Conservation (phyloP, 768 basidiomycete genomes). For the Suillus placidus region DNA sequence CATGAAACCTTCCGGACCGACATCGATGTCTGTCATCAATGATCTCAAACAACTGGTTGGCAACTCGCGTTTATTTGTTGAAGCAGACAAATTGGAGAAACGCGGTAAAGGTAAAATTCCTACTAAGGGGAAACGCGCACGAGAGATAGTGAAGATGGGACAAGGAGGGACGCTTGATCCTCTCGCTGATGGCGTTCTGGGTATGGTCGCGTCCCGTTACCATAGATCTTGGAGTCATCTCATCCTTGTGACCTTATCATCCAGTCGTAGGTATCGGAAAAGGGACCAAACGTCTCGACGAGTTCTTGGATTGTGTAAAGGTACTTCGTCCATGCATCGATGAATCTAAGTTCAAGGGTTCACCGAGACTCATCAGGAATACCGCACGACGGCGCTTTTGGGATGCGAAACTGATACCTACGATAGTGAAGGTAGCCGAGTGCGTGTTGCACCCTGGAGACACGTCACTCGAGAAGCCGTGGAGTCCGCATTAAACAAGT, state of each 20-base stretch:
- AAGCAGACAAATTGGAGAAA: conserved; percentile 55
- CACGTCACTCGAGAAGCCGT: conserved; percentile 83
- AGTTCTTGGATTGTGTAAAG: conserved; percentile 90
- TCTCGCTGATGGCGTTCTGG: conserved; percentile 91
- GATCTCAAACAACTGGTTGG: conserved; percentile 79
- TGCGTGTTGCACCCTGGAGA: conserved; percentile 76
- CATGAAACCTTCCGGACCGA: conserved; percentile 88
- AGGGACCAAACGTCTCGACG: conserved; percentile 83
- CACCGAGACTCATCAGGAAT: conserved; percentile 62
- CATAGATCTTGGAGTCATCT: conserved; percentile 6
- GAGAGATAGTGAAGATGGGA: conserved; percentile 74
- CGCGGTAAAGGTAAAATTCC: conserved; percentile 48
- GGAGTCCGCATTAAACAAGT: conserved; percentile 66
- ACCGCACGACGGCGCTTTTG: conserved; percentile 85
- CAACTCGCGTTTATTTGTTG: conserved; percentile 77
- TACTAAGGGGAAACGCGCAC: conserved; percentile 38
- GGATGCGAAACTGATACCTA: conserved; percentile 96
- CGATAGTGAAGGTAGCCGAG: conserved; percentile 85
- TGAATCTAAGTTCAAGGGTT: conserved; percentile 18
- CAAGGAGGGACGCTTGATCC: conserved; percentile 97
- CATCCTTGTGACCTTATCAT: conserved; percentile 6
- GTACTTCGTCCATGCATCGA: conserved; percentile 38
- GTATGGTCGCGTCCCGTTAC: conserved; percentile 43
- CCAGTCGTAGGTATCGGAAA: conserved; percentile 87
- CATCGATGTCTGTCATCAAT: conserved; percentile 90